phyloP scores from a whole-genome alignment of 192 early-diverging fungal species.

The Coemansia sp. region DNA sequence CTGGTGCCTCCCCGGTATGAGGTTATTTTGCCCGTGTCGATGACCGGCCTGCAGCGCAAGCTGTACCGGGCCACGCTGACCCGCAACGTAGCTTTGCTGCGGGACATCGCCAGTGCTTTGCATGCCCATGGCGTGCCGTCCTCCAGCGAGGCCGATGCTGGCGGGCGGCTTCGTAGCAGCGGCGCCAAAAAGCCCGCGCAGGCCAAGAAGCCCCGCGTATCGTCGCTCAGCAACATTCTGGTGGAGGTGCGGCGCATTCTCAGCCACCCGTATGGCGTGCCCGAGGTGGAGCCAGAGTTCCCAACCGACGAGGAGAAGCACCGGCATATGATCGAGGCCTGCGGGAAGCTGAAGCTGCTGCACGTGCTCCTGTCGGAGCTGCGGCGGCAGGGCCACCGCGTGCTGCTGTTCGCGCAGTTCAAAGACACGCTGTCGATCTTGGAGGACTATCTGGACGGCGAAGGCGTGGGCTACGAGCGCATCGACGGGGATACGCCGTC shows the following conservation, averaged over 20 bases:
- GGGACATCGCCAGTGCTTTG: constrained; percentile 25
- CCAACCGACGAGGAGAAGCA: constrained; percentile 64
- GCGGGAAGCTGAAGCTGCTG: constrained; percentile 93
- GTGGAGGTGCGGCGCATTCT: constrained; percentile 94
- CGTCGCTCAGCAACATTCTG: constrained; percentile 82
- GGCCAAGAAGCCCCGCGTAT: constrained; percentile 2
- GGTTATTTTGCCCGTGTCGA: constrained; percentile 86
- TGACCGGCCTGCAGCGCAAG: constrained; percentile 78
- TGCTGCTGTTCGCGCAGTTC: constrained; percentile 96
- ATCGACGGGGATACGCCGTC: constrained; percentile 85
- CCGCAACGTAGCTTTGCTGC: constrained; percentile 77
- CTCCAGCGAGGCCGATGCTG: constrained; percentile 39
- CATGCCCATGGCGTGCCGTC: constrained; percentile 1
- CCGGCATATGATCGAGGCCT: constrained; percentile 75
- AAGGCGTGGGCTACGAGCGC: constrained; percentile 74
- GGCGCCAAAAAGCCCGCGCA: background rate
- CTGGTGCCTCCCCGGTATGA: constrained; percentile 91
- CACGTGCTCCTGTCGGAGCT: constrained; percentile 86
- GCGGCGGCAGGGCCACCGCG: constrained; percentile 84
- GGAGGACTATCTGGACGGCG: constrained; percentile 78
- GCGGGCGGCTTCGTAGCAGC: constrained; percentile 13
- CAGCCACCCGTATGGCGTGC: constrained; percentile 89
- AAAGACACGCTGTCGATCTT: constrained; percentile 89
- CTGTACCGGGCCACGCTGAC: constrained; percentile 87
- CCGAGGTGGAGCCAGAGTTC: constrained; percentile 60